Conservation (phyloP, 495 filamentous ascomycete species). For the Penicillium coprophilum region DNA sequence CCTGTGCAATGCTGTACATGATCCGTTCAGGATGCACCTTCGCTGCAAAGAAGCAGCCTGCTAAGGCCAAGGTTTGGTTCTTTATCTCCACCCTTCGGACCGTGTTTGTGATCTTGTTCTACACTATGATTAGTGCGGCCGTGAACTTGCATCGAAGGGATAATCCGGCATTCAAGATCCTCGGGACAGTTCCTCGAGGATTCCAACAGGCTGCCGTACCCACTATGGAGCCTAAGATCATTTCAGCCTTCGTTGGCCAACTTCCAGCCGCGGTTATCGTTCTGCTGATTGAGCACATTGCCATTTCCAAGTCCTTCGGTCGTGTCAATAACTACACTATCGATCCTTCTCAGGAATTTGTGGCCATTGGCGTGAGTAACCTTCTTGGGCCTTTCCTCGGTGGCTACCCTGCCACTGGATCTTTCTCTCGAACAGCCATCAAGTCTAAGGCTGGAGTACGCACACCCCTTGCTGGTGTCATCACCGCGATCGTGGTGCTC, state of each 20-base stretch:
- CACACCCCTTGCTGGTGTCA: slow-evolving; percentile 87
- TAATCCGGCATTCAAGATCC: slow-evolving; percentile 59
- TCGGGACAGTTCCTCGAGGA: slow-evolving; percentile 75
- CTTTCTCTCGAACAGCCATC: slow-evolving; percentile 96
- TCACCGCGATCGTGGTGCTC: slow-evolving; percentile 85
- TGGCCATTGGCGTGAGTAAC: slow-evolving; percentile 92
- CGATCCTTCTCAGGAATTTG: slow-evolving; percentile 93
- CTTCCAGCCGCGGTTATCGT: slow-evolving; percentile 87
- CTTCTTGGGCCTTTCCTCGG: slow-evolving; percentile 92
- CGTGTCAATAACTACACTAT: slow-evolving; percentile 98
- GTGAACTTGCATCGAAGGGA: slow-evolving; percentile 62
- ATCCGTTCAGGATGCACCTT: slow-evolving; percentile 71
- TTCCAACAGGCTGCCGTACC: slow-evolving; percentile 84
- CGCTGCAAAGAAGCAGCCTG: slow-evolving; percentile 66
- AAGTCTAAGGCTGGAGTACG: slow-evolving; percentile 97
- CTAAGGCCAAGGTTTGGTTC: slow-evolving; percentile 75
- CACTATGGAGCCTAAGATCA: slow-evolving; percentile 59
- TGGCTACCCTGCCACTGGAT: slow-evolving; percentile 91
- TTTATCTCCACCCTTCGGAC: slow-evolving; percentile 87
- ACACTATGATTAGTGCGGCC: slow-evolving; percentile 87
- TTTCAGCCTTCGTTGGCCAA: slow-evolving; percentile 59
- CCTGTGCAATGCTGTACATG: slow-evolving; percentile 77
- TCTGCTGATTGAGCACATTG: slow-evolving; percentile 90
- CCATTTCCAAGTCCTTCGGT: slow-evolving; percentile 98
- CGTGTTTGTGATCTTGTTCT: slow-evolving; percentile 89